phyloP scores from a whole-genome alignment of 768 basidiomycete genomes.

The Phanerochaete sordida region DNA sequence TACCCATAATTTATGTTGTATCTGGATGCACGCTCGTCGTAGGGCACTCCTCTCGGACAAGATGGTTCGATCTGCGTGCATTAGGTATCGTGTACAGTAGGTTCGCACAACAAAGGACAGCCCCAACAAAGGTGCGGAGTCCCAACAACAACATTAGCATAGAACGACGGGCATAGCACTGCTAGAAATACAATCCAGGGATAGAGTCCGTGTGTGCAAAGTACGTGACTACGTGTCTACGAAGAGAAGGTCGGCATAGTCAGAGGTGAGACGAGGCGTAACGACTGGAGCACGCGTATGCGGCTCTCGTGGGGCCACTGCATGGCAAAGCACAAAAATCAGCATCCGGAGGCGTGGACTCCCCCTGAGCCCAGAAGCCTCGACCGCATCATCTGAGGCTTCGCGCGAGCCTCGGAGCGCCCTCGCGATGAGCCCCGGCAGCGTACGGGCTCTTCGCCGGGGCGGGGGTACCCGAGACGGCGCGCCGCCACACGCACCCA shows the following conservation, averaged over 20 bases:
- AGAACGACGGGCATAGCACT: background rate
- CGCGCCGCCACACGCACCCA: background rate
- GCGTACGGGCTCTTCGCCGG: background rate
- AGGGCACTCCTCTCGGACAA: slow-evolving; percentile 2
- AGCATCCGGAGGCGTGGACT: background rate
- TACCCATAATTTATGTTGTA: background rate
- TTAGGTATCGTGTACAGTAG: background rate
- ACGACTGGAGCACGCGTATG: too few relatives aligned
- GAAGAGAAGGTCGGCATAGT: background rate
- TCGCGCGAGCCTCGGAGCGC: background rate
- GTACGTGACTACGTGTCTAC: background rate
- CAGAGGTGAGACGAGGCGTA: too few relatives aligned
- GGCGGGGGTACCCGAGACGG: background rate
- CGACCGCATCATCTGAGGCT: background rate
- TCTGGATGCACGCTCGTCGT: slow-evolving; percentile 43
- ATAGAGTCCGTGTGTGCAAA: slow-evolving; percentile 1
- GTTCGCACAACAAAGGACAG: background rate
- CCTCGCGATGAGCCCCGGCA: background rate
- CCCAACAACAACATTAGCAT: background rate
- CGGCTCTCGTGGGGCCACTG: too few relatives aligned
- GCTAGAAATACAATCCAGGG: slow-evolving; percentile 4
- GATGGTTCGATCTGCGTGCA: background rate
- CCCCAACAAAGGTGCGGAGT: background rate
- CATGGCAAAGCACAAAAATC: background rate
- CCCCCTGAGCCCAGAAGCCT: background rate